Evolutionary conservation across 2,329 filamentous ascomycete genomes (phyloP), one percentile per base, ranked within the genome.

Genomic region (Sporothrix brunneoviolacea): DNA sequence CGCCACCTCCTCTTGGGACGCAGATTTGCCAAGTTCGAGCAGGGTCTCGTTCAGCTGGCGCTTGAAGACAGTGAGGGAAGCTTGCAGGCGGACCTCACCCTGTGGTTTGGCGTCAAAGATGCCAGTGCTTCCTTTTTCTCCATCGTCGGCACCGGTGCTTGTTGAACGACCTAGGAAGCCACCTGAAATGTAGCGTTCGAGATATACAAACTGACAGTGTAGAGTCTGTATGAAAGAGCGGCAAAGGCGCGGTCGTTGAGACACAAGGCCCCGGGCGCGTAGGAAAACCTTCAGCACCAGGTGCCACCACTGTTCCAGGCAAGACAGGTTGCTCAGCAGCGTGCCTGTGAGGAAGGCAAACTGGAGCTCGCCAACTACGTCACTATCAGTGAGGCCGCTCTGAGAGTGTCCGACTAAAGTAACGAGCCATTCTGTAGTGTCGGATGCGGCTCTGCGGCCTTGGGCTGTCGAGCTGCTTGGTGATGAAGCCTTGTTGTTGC

Each of bases 251-350:
- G 79, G 78, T 2, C 66, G 65, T 4, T 61, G 58, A 19, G 65
- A 52, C 1, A 70, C 64, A 1, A 83, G 71, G 9, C 58, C 55
- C 58, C 74, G 72, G 2, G 77, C 72, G 22, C 72, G 71, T 41
- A 83, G 70, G 10, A 80, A 58, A 30, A 81, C 60, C 42, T 68
- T 71, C 35, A 76, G 68, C 4, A 75, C 62, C 54, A 80, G 70
- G 58, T 80, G 71, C 68, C 73, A 78, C 80, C 80, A 84, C 54
- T 84, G 79, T 54, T 81, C 77, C 38, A 82, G 67, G 56, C 80
- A 83, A 8, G 76, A 69, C 37, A 76, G 65, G 60, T 82, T 84
- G 36, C 75, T 74, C 1, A 83, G 71, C 49, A 79, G 70, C 60
- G 76, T 72, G 33, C 79, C 80, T 0, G 74, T 74, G 4, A 83